Evolutionary conservation across 108 stramenopile species (phyloP), one percentile per base, ranked within the genome.

Genomic region (Bacterosira constricta): DNA sequence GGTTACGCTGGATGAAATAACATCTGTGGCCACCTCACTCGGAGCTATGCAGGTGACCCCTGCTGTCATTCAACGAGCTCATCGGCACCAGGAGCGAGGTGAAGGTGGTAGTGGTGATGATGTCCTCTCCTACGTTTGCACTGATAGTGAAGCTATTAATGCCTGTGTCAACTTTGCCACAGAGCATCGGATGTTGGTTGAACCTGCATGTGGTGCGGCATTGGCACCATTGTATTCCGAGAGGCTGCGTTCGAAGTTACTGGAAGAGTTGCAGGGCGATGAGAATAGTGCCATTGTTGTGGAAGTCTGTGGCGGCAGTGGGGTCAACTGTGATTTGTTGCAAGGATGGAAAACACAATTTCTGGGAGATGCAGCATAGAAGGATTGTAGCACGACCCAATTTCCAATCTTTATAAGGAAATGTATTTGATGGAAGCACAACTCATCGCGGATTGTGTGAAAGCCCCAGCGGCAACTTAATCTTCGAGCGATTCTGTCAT

Each of bases 121-220:
- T 41, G 86, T 92, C 0, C n/a, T 63, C 3, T 69, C 89, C 4
- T 68, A 69, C 29, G 71, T 90, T 7, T 94, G 93, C 66, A 86
- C 86, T 13, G 96, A 97, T 75, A 71, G 15, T 1, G 90, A 95
- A 64, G 96, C 94, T 0, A 80, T 97, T 18, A 80, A 85, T 21
- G 93, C 93, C 10, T 94, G 93, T 71, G 15, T 86, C 31, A 70
- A 66, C 30, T 93, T 96, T 53, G 82, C 92, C 6, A 35, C 76
- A 0, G 93, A 96, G 61, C 90, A 91, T 66, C 86, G 96, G 15
- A 79, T 96, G 45, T 68, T 97, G 50, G 93, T 97, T 0, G 96
- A 97, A 74, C 96, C 96, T 0, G 93, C 96, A 0, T 96, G 94
- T 83, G 96, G 95, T 10, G 96, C 96, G 11, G 86, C 93, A 11